Conservation (phyloP, 768 basidiomycete genomes). For the Gymnopilus junonius region DNA sequence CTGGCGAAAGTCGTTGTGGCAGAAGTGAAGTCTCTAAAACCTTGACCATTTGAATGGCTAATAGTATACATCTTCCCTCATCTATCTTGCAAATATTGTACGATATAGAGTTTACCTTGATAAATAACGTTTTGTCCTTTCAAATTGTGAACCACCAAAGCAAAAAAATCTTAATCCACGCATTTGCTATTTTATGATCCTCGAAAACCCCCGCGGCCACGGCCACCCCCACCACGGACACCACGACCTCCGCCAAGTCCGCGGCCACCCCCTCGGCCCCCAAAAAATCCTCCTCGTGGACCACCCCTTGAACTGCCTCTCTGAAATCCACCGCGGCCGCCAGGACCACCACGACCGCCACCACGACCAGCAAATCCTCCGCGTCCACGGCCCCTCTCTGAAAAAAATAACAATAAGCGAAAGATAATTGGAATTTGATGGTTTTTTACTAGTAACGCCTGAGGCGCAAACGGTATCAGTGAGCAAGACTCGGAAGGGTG, state of each 20-base stretch:
- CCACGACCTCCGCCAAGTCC: slow-evolving; percentile 43
- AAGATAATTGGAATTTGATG: slow-evolving; percentile 11
- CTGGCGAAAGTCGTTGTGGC: slow-evolving; percentile 46
- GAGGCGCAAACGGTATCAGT: slow-evolving; percentile 8
- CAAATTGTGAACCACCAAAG: neutral
- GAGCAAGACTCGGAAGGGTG: neutral
- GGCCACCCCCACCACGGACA: slow-evolving; percentile 41
- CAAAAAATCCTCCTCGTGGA: slow-evolving; percentile 37
- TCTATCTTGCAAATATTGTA: neutral
- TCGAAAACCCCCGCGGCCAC: slow-evolving; percentile 45
- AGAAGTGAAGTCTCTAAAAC: slow-evolving; percentile 56
- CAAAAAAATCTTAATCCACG: neutral
- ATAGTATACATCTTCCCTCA: neutral
- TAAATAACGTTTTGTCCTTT: neutral
- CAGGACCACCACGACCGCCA: slow-evolving; percentile 37
- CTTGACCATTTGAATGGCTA: slow-evolving; percentile 32
- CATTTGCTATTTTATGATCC: slow-evolving; percentile 41
- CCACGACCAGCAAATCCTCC: slow-evolving; percentile 38
- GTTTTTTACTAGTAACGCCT: slow-evolving; percentile 56
- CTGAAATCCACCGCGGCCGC: slow-evolving; percentile 51
- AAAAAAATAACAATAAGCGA: slow-evolving; percentile 11
- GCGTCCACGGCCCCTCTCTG: slow-evolving; percentile 44
- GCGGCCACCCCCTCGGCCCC: slow-evolving; percentile 46
- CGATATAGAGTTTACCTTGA: neutral
- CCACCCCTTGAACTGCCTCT: slow-evolving; percentile 41